Conservation (phyloP, 140 eudicot genomes). For the Anethum foeniculum region DNA sequence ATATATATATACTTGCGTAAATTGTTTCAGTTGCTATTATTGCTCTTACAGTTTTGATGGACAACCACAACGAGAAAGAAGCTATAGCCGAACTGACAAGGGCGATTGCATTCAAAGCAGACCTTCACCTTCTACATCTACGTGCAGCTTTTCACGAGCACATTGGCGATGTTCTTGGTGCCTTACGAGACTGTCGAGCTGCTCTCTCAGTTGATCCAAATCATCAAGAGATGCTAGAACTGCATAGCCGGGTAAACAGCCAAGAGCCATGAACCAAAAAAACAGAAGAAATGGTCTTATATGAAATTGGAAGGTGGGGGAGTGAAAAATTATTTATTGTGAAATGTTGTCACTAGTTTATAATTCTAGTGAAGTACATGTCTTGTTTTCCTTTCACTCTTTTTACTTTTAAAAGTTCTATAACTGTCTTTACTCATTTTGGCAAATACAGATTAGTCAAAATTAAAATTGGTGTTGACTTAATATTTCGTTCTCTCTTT, state of each 20-base stretch:
- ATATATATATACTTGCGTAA: background rate
- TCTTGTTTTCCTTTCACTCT: slow-evolving; percentile 20
- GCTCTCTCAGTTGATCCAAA: slow-evolving; percentile 98
- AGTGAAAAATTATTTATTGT: background rate
- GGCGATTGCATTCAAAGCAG: slow-evolving; percentile 93
- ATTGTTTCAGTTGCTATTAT: background rate
- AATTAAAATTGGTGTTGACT: background rate
- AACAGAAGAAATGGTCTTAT: background rate
- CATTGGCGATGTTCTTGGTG: slow-evolving; percentile 79
- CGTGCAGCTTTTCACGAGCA: slow-evolving; percentile 99
- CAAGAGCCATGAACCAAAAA: slow-evolving; percentile 54
- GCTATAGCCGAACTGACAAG: slow-evolving; percentile 83
- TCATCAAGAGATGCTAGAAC: slow-evolving; percentile 96
- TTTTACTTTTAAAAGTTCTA: background rate
- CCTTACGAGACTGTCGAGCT: slow-evolving; percentile 89
- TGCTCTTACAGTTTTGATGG: slow-evolving; percentile 63
- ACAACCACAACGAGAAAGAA: slow-evolving; percentile 90
- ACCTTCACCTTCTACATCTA: slow-evolving; percentile 73
- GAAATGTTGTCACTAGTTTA: slow-evolving; percentile 25
- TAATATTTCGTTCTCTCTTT: background rate
- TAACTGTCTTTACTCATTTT: background rate
- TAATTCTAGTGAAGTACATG: slow-evolving; percentile 25
- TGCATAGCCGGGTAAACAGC: slow-evolving; percentile 89
- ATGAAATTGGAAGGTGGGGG: slow-evolving; percentile 2
- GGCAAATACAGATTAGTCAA: slow-evolving; percentile 1